Conservation (phyloP, 129 eudicot genomes). For the Flaveria sonorensis region DNA sequence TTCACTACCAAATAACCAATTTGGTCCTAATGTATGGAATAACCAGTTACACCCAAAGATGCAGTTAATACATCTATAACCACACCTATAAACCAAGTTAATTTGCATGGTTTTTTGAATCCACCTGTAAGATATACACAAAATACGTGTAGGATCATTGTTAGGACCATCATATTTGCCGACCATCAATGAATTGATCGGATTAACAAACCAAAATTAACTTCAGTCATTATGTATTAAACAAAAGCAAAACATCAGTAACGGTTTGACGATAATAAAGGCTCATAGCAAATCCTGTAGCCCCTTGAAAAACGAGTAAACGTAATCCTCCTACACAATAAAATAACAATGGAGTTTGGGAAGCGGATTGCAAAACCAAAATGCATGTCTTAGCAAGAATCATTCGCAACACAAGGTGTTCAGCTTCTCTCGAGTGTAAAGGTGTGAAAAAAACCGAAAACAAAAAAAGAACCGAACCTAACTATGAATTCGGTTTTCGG, state of each 20-base stretch:
- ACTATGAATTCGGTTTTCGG: too few relatives aligned
- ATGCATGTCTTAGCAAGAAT: too few relatives aligned
- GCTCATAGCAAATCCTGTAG: conserved; percentile 17
- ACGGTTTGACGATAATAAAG: conserved; percentile 6
- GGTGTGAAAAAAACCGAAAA: too few relatives aligned
- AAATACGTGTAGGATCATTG: not conserved
- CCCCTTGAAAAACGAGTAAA: conserved; percentile 6
- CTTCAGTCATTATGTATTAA: conserved; percentile 24
- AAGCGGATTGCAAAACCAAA: too few relatives aligned
- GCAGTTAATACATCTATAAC: not conserved
- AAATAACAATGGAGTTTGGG: not conserved
- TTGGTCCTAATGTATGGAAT: not conserved
- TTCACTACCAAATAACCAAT: not conserved
- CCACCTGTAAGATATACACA: not conserved
- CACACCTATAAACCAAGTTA: not conserved
- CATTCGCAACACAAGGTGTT: too few relatives aligned
- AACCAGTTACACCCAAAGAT: not conserved
- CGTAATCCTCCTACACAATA: not conserved
- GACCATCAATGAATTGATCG: not conserved
- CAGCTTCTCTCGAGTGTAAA: too few relatives aligned
- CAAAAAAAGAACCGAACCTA: too few relatives aligned
- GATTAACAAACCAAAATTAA: conserved; percentile 22
- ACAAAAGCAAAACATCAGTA: conserved; percentile 24
- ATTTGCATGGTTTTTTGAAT: not conserved
- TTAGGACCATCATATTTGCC: not conserved